Percentiles rank a stretch among this genome's conserved stretches.
Evolutionary conservation across 108 stramenopile genomes (phyloP).

Genomic region (Nannochloropsis salina): DNA sequence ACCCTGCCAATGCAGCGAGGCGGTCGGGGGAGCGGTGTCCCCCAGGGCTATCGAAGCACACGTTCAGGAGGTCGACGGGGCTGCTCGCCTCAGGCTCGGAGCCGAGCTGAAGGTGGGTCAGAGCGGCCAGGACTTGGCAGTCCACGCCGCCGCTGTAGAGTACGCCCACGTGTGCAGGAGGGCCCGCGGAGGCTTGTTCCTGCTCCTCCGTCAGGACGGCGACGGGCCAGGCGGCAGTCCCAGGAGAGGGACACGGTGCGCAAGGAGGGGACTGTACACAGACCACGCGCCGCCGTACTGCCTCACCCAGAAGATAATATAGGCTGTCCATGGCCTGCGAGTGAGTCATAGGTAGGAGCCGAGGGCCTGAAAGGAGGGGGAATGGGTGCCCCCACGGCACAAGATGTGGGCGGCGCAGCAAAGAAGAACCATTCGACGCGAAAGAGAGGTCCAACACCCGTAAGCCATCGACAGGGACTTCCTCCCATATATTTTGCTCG

Average conservation of each 20-base stretch:
- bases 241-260: no score
- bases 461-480: background rate
- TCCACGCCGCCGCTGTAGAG: constrained; percentile 94
- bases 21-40: constrained; percentile 70
- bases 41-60: constrained; percentile 62
- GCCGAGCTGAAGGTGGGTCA: constrained; percentile 59
- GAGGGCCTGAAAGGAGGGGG: background rate
- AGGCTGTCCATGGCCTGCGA: background rate
- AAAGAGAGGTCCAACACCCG: background rate
- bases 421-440: background rate
- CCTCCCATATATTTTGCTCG: background rate
- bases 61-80: constrained; percentile 80
- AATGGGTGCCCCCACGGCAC: background rate
- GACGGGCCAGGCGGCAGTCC: no score
- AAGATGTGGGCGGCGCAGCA: background rate
- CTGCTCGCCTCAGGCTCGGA: background rate
- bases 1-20: constrained; percentile 70
- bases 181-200: constrained; percentile 8
- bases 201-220: background rate
- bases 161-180: constrained; percentile 60
- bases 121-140: constrained; percentile 81
- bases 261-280: background rate
- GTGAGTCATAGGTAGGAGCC: background rate
- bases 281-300: constrained; percentile 6
- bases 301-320: background rate